These are phyloP conservation scores for Neolentinus lepideus DNA, from an alignment of 1,284 basidiomycete species.

Conservation along the genomic window DNA sequence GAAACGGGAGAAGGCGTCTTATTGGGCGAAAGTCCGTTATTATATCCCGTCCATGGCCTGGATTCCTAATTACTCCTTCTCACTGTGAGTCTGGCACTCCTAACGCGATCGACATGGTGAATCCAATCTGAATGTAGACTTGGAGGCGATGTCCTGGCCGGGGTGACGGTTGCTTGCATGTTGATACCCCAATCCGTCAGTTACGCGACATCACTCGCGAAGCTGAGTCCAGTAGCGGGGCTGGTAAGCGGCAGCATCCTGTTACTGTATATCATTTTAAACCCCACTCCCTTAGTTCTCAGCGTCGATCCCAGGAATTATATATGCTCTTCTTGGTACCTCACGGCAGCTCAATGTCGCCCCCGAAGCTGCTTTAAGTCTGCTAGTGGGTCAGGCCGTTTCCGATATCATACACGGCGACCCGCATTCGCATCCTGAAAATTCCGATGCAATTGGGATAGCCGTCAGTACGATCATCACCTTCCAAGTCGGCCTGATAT, in stretches of 20 bases:
- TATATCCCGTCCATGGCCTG: conserved; percentile 70
- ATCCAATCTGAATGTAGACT: conserved; percentile 38
- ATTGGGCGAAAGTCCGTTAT: conserved; percentile 38
- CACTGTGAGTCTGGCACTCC: conserved; percentile 43
- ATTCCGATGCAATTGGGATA: conserved; percentile 52
- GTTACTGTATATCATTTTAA: neutral
- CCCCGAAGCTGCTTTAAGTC: conserved; percentile 83
- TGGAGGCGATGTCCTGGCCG: conserved; percentile 77
- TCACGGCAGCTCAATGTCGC: conserved; percentile 81
- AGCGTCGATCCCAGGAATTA: conserved; percentile 72
- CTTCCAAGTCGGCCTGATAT: conserved; percentile 84
- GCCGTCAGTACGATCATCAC: conserved; percentile 73
- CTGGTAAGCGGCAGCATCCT: conserved; percentile 46
- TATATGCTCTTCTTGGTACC: conserved; percentile 84
- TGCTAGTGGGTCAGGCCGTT: conserved; percentile 86
- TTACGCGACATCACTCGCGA: conserved; percentile 83
- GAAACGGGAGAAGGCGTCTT: neutral
- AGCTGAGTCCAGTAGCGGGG: conserved; percentile 76
- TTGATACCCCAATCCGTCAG: conserved; percentile 91
- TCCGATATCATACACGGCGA: conserved; percentile 59
- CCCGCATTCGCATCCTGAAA: conserved; percentile 42
- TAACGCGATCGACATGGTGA: conserved; percentile 8
- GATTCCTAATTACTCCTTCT: conserved; percentile 78
- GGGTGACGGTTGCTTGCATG: conserved; percentile 83
- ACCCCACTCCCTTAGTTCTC: conserved; percentile 44